These are phyloP conservation scores for Gentiana macrophylla DNA, from an alignment of 257 asterid species.

Conservation along the genomic window DNA sequence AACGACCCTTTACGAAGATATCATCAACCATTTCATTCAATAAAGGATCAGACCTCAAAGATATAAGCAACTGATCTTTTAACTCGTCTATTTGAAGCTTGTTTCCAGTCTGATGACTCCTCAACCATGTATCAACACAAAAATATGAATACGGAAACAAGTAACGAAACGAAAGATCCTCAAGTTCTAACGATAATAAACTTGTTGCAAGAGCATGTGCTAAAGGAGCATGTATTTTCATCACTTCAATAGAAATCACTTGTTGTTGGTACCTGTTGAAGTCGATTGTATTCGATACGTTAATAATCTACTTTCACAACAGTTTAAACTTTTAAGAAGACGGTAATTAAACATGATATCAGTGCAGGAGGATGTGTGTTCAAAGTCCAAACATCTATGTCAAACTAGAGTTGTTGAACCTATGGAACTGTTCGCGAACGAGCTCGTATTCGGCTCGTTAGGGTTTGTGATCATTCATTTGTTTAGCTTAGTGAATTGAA, in stretches of 20 bases:
- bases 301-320: no score
- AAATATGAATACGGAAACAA: constrained; percentile 79
- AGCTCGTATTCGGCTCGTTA: no score
- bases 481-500: no score
- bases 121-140: constrained; percentile 75
- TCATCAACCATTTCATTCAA: constrained; percentile 34
- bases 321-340: no score
- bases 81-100: constrained; percentile 47
- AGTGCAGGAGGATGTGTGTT: no score
- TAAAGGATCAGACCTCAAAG: constrained; percentile 44
- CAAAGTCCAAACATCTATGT: no score
- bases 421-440: no score
- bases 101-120: constrained; percentile 57
- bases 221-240: constrained; percentile 86
- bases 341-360: no score
- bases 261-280: constrained; percentile 37
- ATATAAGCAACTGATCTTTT: constrained; percentile 62
- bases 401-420: no score
- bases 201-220: constrained; percentile 75
- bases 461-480: no score
- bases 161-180: constrained; percentile 79
- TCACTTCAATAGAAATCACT: constrained; percentile 55
- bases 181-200: constrained; percentile 61
- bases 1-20: constrained; percentile 66
- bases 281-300: no score